Evolutionary conservation across 164 flowering plant genomes (phyloP), one percentile per base, ranked within the genome.

Genomic region (Platanus orientalis): DNA sequence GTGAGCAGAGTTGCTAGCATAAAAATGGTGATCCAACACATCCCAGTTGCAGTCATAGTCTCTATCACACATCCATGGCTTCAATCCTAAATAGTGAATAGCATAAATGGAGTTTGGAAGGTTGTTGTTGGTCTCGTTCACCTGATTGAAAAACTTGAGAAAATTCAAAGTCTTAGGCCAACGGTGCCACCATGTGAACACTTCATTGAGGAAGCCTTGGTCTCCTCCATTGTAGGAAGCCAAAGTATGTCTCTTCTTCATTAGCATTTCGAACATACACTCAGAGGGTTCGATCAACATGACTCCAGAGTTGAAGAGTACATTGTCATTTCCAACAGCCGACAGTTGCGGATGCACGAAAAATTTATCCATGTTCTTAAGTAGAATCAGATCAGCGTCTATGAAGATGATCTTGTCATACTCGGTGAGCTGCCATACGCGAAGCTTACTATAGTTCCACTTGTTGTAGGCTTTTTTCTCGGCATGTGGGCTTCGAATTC

Each of bases 391-490:
- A 54, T 88, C 97, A 0, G 98, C 63, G 58, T 93, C 98, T 17
- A 90, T 76, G 78, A 90, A 93, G 24, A 93, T 77, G 55, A 90
- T 47, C 65, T 85, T 87, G 48, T 83, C 85, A 52, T 88, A 88
- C 20, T 84, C 80, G 0, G 75, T 73, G 20, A 88, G 80, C 42
- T 88, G 87, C 96, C 96, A 90, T 9, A 93, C 24, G 0, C 96
- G 74, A 0, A 93, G 84, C 69, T 90, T 93, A 75, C 96, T 93
- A 58, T 89, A 90, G 64, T 93, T 93, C 94, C 94, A 93, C 53
- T 87, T 83, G 20, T 89, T 93, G 82, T 89, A 90, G 1, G 96
- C 72, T 1, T 62, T 64, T 58, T 66, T 71, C 47, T 67, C 11
- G 2, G 96, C 82, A 7, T 78, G 47, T 0, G 96, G 90, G 69